These are phyloP conservation scores for Pisolithus orientalis DNA, from an alignment of 768 basidiomycete genomes.

Conservation along the genomic window DNA sequence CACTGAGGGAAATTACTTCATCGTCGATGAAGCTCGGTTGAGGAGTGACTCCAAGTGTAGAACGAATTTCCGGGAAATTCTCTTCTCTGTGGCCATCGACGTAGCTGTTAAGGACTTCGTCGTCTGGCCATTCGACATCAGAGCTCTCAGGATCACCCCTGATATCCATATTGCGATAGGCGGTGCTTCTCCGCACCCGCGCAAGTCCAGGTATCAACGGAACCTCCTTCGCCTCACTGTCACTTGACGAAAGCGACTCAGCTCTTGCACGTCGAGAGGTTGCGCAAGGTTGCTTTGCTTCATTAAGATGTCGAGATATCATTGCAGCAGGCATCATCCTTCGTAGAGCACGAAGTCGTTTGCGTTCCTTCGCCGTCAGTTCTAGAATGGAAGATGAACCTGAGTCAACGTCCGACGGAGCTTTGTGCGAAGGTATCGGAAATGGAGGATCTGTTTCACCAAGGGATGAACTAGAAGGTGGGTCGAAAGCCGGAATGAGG, in stretches of 20 bases:
- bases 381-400: constrained; percentile 7
- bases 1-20: constrained; percentile 19
- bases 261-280: constrained; percentile 6
- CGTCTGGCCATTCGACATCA: constrained; percentile 24
- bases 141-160: constrained; percentile 63
- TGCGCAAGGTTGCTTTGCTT: constrained; percentile 7
- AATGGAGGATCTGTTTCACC: constrained; percentile 10
- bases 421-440: constrained; percentile 6
- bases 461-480: constrained; percentile 12
- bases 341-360: constrained; percentile 32
- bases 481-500: constrained; percentile 1
- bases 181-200: constrained; percentile 31
- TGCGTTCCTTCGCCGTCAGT: constrained; percentile 28
- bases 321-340: constrained; percentile 54
- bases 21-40: constrained; percentile 3
- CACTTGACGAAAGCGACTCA: constrained; percentile 9
- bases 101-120: constrained; percentile 4
- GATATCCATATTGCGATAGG: constrained; percentile 35
- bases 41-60: constrained; percentile 14
- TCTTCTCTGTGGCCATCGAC: constrained; percentile 1
- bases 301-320: constrained; percentile 31
- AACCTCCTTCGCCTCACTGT: constrained; percentile 30
- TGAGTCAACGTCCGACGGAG: constrained; percentile 12
- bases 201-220: constrained; percentile 50
- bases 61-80: constrained; percentile 8